phyloP scores from a whole-genome alignment of 306 rosid genomes.

The Quercus ilex region DNA sequence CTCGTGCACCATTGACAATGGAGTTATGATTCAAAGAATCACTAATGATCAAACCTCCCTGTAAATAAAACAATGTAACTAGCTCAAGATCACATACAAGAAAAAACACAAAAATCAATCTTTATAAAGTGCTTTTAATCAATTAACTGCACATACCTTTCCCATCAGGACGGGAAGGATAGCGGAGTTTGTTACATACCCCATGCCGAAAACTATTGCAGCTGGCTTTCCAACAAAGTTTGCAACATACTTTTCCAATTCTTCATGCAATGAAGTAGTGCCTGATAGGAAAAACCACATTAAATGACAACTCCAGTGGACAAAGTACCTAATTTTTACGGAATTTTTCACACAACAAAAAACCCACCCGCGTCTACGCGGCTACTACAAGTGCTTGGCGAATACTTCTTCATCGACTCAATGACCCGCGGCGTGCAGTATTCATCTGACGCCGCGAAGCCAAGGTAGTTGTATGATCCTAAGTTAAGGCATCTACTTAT shows the following conservation, averaged over 20 bases:
- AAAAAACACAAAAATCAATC: not conserved
- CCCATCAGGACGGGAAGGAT: constrained; percentile 73
- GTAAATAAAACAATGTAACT: not conserved
- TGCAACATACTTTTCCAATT: constrained; percentile 71
- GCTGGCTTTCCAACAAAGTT: constrained; percentile 64
- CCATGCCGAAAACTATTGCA: constrained; percentile 87
- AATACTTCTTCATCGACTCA: constrained; percentile 59
- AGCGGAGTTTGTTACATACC: constrained; percentile 82
- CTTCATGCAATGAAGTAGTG: constrained; percentile 56
- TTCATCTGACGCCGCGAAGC: constrained; percentile 89
- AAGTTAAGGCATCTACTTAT: constrained; percentile 69
- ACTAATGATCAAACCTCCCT: constrained; percentile 86
- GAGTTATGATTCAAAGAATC: constrained; percentile 90
- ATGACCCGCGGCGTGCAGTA: constrained; percentile 81
- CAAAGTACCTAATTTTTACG: not conserved
- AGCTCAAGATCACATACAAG: not conserved
- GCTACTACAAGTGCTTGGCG: constrained; percentile 83
- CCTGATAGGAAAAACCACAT: constrained; percentile 35
- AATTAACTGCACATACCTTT: constrained; percentile 42
- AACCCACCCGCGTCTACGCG: constrained; percentile 75
- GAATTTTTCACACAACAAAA: not conserved
- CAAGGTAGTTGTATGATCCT: constrained; percentile 91
- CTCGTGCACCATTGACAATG: constrained; percentile 85
- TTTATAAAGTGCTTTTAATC: not conserved
- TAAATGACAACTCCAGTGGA: not conserved